phyloP scores from a whole-genome alignment of 2,329 filamentous ascomycete species.

The Parascedosporium putredinis region DNA sequence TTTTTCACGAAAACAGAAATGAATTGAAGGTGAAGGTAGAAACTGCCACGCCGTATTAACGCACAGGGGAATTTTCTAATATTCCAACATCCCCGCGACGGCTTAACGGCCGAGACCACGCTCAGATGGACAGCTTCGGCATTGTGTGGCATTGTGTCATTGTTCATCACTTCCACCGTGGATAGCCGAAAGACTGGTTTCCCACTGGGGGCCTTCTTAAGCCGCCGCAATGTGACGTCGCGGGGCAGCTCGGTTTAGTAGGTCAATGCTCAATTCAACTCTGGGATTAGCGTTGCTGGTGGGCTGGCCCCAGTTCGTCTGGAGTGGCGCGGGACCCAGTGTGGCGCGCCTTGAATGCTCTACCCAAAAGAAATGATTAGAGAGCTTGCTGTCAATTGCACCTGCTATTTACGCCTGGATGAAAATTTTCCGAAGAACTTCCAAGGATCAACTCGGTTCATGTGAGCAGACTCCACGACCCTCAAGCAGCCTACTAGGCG shows the following conservation, averaged over 20 bases:
- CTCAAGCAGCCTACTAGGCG: too few relatives aligned
- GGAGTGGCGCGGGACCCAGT: too few relatives aligned
- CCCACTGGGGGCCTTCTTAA: neutral
- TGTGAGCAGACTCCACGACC: too few relatives aligned
- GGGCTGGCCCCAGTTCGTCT: neutral
- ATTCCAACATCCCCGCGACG: too few relatives aligned
- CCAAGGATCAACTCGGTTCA: too few relatives aligned
- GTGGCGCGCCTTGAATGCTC: too few relatives aligned
- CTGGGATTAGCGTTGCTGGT: neutral
- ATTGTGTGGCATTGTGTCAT: conserved; percentile 25
- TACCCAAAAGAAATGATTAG: too few relatives aligned
- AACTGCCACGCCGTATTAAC: neutral
- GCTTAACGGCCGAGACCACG: neutral
- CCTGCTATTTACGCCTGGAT: too few relatives aligned
- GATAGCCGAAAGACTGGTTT: conserved; percentile 22
- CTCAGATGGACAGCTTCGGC: conserved; percentile 12
- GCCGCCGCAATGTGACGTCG: conserved; percentile 4
- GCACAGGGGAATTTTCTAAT: neutral
- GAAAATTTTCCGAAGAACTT: too few relatives aligned
- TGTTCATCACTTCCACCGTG: conserved; percentile 20
- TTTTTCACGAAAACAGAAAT: neutral
- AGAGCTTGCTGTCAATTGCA: too few relatives aligned
- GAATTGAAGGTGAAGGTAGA: neutral
- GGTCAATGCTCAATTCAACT: neutral
- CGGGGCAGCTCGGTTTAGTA: neutral